Conservation (phyloP, 345 rosid species). For the Murraya koenigii region DNA sequence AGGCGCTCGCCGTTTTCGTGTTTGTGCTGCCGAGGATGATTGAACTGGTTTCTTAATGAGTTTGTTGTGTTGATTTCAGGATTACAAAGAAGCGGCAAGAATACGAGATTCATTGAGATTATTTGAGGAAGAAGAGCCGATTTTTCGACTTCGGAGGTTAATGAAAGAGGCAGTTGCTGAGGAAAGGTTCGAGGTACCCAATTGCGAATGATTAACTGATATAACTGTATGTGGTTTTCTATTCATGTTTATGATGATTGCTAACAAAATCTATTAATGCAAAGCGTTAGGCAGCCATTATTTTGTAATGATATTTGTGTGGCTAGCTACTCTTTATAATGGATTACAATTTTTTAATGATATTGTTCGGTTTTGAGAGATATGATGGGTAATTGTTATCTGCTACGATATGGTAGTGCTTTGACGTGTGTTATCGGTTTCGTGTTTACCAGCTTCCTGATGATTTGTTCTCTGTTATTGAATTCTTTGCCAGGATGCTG, state of each 20-base stretch:
- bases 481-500: constrained; percentile 55
- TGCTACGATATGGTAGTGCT: neutral
- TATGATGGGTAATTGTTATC: neutral
- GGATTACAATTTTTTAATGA: neutral
- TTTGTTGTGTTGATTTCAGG: constrained; percentile 29
- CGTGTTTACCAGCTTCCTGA: neutral
- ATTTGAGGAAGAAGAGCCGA: constrained; percentile 71
- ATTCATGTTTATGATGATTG: neutral
- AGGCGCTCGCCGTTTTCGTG: neutral
- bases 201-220: neutral
- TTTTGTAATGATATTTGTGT: neutral
- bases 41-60: neutral
- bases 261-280: neutral
- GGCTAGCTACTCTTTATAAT: neutral
- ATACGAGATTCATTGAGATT: constrained; percentile 57
- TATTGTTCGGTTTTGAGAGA: neutral
- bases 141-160: constrained; percentile 47
- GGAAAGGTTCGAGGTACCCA: constrained; percentile 61
- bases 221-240: neutral
- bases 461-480: neutral
- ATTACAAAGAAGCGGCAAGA: constrained; percentile 71
- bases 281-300: neutral
- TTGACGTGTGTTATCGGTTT: neutral
- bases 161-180: constrained; percentile 51
- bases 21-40: too few species aligned